Evolutionary conservation across 2,329 filamentous ascomycete genomes (phyloP), one percentile per base, ranked within the genome.

Genomic region (Epichloe sibirici): DNA sequence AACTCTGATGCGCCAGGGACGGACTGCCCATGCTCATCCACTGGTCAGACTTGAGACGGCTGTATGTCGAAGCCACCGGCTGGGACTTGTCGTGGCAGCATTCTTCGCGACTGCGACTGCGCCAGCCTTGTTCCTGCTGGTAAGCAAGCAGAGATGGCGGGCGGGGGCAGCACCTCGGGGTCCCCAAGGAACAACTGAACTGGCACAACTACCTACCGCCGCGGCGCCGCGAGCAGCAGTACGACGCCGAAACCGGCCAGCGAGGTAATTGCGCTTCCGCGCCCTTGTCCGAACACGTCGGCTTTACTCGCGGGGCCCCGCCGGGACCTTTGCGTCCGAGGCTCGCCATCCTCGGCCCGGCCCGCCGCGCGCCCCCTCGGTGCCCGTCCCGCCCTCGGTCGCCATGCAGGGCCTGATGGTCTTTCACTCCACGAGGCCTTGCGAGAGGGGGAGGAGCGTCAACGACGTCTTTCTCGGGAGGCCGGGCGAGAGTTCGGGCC

Each of bases 251-350:
- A 52, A 40, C 45, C 45, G 0, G 23, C 51, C 3, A 69, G 68
- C 37, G 52, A 21, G 8, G 68, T 72, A 3, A 69, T 72, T 72
- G 63, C 61, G 65, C 15, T 73, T 70, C 53, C 12, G 46, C 0
- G 52, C 12, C 56, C 0, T 5, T 7, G 0, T 58, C 53, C 23
- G 15, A 44, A 0, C 66, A 60, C 49, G 0, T 5, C 0, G 68
- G 66, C 61, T 21, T 21, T 45, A 39, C 28, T 56, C 56, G 9
- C 52, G 43, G 45, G 55, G 8, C 12, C 6, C 6, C 47, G 50
- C 7, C 11, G 17, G 6, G 25, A 21, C 3, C 9, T 6, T 6
- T 13, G 8, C 9, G 28, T 23, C 5, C n/a, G 42, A 47, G 6
- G 53, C 17, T 17, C 17, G 17, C 17, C 49, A 55, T 55, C 43